These are phyloP conservation scores for Pseudocercospora crystallina DNA, from an alignment of 2,329 filamentous ascomycete species.

Conservation along the genomic window DNA sequence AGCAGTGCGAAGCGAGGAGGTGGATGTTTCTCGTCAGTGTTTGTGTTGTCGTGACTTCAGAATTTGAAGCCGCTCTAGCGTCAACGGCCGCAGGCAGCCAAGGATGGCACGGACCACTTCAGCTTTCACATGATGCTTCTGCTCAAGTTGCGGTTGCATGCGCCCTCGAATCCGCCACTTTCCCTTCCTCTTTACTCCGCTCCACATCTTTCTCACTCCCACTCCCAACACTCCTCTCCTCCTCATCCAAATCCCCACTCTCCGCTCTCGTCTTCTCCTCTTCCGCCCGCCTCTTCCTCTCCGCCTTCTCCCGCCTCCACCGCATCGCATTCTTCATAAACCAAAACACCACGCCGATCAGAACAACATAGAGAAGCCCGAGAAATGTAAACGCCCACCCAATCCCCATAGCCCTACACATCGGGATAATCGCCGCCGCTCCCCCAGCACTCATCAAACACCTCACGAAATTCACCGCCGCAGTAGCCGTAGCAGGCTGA, in stretches of 20 bases:
- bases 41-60: too few species aligned
- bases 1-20: too few species aligned
- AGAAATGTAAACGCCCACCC: constrained; percentile 49
- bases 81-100: too few species aligned
- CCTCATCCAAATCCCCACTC: background rate
- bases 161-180: background rate
- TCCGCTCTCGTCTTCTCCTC: constrained; percentile 7
- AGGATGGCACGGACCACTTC: too few species aligned
- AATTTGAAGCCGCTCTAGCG: too few species aligned
- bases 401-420: constrained; percentile 33
- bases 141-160: too few species aligned
- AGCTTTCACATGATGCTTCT: too few species aligned
- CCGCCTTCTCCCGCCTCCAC: constrained; percentile 24
- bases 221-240: background rate
- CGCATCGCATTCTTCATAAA: constrained; percentile 26
- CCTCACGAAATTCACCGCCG: constrained; percentile 45
- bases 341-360: constrained; percentile 23
- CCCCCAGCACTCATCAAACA: constrained; percentile 46
- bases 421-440: constrained; percentile 39
- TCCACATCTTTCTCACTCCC: background rate
- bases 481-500: constrained; percentile 44
- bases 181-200: background rate
- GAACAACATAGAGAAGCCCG: constrained; percentile 23
- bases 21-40: too few species aligned
- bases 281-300: constrained; percentile 14